phyloP scores from a whole-genome alignment of 345 rosid genomes.

The Streptanthus diversifolius region DNA sequence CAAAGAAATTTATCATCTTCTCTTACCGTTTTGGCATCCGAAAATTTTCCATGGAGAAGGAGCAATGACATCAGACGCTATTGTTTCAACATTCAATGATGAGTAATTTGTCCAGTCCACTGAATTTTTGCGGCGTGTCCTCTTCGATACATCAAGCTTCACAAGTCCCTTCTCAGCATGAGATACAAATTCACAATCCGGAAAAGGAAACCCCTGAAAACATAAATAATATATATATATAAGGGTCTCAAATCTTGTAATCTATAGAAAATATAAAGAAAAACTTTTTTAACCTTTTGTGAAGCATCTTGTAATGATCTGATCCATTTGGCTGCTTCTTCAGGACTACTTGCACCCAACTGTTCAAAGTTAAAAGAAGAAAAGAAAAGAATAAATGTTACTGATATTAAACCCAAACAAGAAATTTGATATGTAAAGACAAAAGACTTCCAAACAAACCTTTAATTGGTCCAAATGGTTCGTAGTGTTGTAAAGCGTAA shows the following conservation, averaged over 20 bases:
- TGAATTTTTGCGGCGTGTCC: conserved; percentile 43
- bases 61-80: conserved; percentile 72
- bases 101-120: conserved; percentile 52
- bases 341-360: conserved; percentile 95
- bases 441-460: conserved; percentile 36
- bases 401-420: neutral
- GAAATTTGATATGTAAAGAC: neutral
- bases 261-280: neutral
- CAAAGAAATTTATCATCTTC: neutral
- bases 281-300: conserved; percentile 44
- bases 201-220: conserved; percentile 51
- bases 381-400: neutral
- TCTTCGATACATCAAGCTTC: conserved; percentile 42
- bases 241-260: neutral
- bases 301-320: conserved; percentile 60
- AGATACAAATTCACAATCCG: conserved; percentile 46
- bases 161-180: conserved; percentile 48
- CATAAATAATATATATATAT: neutral
- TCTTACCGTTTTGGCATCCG: conserved; percentile 86
- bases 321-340: conserved; percentile 94
- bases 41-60: conserved; percentile 96
- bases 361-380: conserved; percentile 21
- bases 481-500: conserved; percentile 68
- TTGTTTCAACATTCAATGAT: conserved; percentile 43
- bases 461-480: conserved; percentile 76